Evolutionary conservation across 1,284 basidiomycete species (phyloP), one percentile per base, ranked within the genome.

Genomic region (Sporisorium sorghi): DNA sequence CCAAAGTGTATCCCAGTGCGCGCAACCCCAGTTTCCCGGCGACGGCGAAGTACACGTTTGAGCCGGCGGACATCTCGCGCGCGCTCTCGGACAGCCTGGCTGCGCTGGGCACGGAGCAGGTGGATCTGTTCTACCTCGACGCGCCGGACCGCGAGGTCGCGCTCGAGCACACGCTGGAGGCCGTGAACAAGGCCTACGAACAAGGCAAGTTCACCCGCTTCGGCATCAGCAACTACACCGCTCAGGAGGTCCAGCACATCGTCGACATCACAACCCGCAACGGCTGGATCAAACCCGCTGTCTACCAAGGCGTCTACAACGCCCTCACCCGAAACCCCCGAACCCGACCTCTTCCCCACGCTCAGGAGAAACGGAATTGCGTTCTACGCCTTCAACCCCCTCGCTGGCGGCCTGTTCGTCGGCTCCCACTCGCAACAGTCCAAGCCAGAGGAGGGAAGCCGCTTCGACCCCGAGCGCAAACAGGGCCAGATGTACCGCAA

Each of bases 211-310:
- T 87, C 78, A 81, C 85, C 55, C 76, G 85, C 37, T 85, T 89
- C 67, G 89, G 88, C 5, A 85, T 90, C 66, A 88, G 87, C 75
- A 89, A 89, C 83, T 89, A 87, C 79, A 84, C 77, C 5, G 75
- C 71, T 8, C 87, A 88, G 87, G 89, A 91, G 77, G 90, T 91
- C 1, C 89, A 90, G 3, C 87, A 90, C 79, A 89, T 91, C 5
- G 87, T 89, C n/a, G 81, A 77, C 2, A 88, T 90, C 60, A 89
- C 88, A 83, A 86, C 86, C 44, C 81, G 85, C 9, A 87, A 89
- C 59, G 88, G 87, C 1, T 91, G 87, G 73, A 87, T 91, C 66
- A 86, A 88, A 80, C 91, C 91, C 1, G 88, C 88, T 0, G 89
- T 87, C 0, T 92, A 92, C 80, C 90, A 92, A 81, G 90, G 90